Conservation (phyloP, 2,329 filamentous ascomycete species). For the Dactylellina parvicollis region DNA sequence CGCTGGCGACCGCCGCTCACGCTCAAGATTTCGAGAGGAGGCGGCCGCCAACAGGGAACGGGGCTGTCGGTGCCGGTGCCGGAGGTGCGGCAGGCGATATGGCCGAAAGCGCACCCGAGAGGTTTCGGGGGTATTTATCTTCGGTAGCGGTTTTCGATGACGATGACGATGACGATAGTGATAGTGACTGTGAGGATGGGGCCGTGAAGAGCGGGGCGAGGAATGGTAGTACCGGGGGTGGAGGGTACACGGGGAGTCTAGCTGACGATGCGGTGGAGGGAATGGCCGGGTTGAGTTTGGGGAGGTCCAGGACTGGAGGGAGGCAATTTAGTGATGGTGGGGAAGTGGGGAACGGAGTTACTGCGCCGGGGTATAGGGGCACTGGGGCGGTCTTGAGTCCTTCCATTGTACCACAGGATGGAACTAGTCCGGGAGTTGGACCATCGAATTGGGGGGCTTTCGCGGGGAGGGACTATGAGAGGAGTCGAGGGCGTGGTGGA, state of each 20-base stretch:
- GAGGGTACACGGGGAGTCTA: constrained; percentile 13
- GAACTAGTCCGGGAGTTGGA: constrained; percentile 22
- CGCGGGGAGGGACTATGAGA: constrained; percentile 34
- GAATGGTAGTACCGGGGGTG: constrained; percentile 7
- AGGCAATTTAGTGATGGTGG: not conserved
- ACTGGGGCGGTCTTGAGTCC: constrained; percentile 42
- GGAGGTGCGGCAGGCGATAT: constrained; percentile 57
- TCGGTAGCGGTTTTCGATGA: constrained; percentile 13
- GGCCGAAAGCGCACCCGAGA: constrained; percentile 41
- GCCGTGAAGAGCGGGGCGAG: not conserved
- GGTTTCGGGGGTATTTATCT: constrained; percentile 53
- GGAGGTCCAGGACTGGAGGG: constrained; percentile 14
- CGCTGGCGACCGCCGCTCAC: constrained; percentile 79
- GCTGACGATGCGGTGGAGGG: constrained; percentile 38
- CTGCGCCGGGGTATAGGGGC: constrained; percentile 18
- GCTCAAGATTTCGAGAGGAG: constrained; percentile 91
- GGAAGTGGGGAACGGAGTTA: not conserved
- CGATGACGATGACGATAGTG: constrained; percentile 59
- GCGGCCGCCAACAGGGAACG: constrained; percentile 68
- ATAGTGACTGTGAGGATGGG: constrained; percentile 59
- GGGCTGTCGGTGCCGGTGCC: no score
- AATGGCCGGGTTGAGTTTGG: constrained; percentile 33
- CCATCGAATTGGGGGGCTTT: constrained; percentile 10
- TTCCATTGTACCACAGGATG: not conserved
- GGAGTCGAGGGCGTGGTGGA: constrained; percentile 2